Percentiles rank a stretch among this genome's conserved stretches.
phyloP scores from a whole-genome alignment of 1,284 basidiomycete species.

The Austroboletus novae-zelandiae region DNA sequence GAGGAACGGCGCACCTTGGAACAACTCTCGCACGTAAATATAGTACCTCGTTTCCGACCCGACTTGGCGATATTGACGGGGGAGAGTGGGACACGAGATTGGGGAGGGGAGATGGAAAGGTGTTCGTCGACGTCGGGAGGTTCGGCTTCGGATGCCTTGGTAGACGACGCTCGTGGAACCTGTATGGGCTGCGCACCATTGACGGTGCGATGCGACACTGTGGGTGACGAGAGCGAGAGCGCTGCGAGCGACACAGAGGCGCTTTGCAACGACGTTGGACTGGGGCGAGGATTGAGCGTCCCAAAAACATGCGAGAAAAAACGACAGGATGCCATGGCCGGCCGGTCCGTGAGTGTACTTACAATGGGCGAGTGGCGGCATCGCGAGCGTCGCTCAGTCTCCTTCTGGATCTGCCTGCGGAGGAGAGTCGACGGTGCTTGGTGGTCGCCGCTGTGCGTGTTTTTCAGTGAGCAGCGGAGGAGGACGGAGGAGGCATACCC shows the following conservation, averaged over 20 bases:
- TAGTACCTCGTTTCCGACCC: constrained; percentile 74
- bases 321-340: no score
- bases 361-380: constrained; percentile 69
- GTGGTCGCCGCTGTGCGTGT: constrained; percentile 33
- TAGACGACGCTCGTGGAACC: not conserved
- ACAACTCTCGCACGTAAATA: constrained; percentile 92
- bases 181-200: constrained; percentile 15
- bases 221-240: constrained; percentile 57
- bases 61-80: constrained; percentile 40
- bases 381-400: constrained; percentile 74
- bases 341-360: constrained; percentile 35
- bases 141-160: constrained; percentile 7
- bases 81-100: constrained; percentile 20
- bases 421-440: constrained; percentile 63
- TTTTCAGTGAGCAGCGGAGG: not conserved
- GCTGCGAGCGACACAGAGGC: constrained; percentile 42
- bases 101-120: constrained; percentile 16
- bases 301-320: not conserved
- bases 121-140: constrained; percentile 18
- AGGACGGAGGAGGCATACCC: constrained; percentile 8
- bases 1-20: constrained; percentile 60
- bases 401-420: constrained; percentile 62
- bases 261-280: constrained; percentile 44
- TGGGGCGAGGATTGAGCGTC: constrained; percentile 21
- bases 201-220: constrained; percentile 30